Evolutionary conservation across 495 filamentous ascomycete genomes (phyloP), one percentile per base, ranked within the genome.

Genomic region (Lasiosphaeria hispida): DNA sequence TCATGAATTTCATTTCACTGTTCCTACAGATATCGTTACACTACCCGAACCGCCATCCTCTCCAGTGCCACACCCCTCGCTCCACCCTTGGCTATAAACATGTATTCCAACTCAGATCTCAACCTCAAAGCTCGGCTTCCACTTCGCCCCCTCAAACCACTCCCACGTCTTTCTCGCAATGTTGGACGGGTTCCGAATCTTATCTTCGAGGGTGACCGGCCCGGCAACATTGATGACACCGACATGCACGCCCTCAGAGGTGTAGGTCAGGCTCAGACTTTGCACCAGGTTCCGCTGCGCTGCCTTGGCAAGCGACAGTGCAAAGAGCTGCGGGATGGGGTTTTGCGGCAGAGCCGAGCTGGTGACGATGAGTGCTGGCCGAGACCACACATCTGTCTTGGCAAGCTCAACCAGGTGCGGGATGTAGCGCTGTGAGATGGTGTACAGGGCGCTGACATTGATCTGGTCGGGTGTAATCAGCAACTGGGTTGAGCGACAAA

Each of bases 281-380:
- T 67, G 60, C 45, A 73, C 66, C 44, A 77, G 50, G 56, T 71
- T 77, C 17, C 68, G 55, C 56, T 79, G 76, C 10, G 74, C 66
- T 0, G 74, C 72, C 63, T 79, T 79, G 38, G 60, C 66, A 15
- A 79, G 55, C 13, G 69, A 72, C 15, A 79, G 64, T 0, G 72
- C 64, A 48, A 79, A 75, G 15, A 77, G 55, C 37, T 68, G 53
- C 8, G 72, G 75, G 34, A 70, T 57, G 0, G 75, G 75, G 14
- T 69, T 40, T 34, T 62, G 54, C 39, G 67, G 67, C 17, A 77
- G 62, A 13, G 64, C 59, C 54, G 65, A 65, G 58, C 67, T 72
- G 8, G 74, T 75, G 3, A 76, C 69, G 13, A 76, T 58, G 11
- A 78, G 51, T 7, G 62, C 59, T 0, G 75, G 73, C 57, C 65